Evolutionary conservation across 2,329 filamentous ascomycete species (phyloP), one percentile per base, ranked within the genome.

Genomic region (Phialemoniopsis sp.): DNA sequence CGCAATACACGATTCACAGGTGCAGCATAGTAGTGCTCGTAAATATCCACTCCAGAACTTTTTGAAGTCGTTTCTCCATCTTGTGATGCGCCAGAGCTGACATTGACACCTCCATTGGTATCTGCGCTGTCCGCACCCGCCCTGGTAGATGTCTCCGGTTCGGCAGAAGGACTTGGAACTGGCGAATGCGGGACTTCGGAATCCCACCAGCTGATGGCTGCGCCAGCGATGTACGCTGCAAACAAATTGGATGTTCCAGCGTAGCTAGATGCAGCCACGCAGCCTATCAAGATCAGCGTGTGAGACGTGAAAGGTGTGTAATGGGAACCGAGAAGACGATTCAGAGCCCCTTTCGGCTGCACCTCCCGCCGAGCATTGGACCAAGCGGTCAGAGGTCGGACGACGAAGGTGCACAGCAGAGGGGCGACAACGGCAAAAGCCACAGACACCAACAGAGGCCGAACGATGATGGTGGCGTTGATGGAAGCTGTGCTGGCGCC

Each of bases 191-290:
- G 45, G 17, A 59, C 49, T 21, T 62, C 54, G 3, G 53, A 53
- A 34, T 77, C 72, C 76, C 77, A 81, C 79, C 79, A 85, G 37
- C 72, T 76, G 12, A 79, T 67, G 4, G 61, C 55, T 1, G 76
- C 70, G 2, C 81, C 80, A 1, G 81, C 73, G 13, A 83, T 63
- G 58, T 83, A 85, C 1, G 80, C 76, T 5, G 78, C 76, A 40
- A 85, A 73, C 0, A 85, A 58, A 33, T 72, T 74, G 0, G 80
- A 84, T 0, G 80, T 80, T 0, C 79, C 80, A 2, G 79, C 73
- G 55, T 78, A 85, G 12, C 64, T 72, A 0, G 78, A 68, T 0
- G 57, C 72, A 1, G 70, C 53, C 0, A 83, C 62, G 4, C 73
- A 50, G 0, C 54, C 68, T 1, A 81, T 36, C 0, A 86, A 56